Conservation (phyloP, 2,329 filamentous ascomycete genomes). For the Fusarium sp. region DNA sequence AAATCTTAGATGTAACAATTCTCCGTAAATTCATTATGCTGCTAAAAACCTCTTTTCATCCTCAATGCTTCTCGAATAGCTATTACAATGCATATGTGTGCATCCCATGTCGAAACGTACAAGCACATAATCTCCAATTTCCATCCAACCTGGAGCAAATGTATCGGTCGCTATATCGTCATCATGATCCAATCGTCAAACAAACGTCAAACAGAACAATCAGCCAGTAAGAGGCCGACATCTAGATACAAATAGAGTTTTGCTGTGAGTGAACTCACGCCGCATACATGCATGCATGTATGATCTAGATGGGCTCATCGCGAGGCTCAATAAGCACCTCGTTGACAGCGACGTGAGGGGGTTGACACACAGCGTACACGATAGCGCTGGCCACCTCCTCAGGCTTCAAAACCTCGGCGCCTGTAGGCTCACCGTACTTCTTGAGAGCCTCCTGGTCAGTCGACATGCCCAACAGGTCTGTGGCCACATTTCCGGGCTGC, state of each 20-base stretch:
- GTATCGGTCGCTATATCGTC: constrained; percentile 36
- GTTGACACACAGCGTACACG: constrained; percentile 79
- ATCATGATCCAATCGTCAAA: constrained; percentile 34
- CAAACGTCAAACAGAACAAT: constrained; percentile 16
- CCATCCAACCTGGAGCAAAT: constrained; percentile 31
- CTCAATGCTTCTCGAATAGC: constrained; percentile 3
- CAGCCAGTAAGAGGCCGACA: constrained; percentile 23
- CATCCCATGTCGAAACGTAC: constrained; percentile 38
- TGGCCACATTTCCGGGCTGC: constrained; percentile 81
- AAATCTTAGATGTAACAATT: constrained; percentile 5
- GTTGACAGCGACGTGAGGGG: constrained; percentile 80
- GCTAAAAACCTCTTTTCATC: not conserved
- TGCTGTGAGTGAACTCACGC: constrained; percentile 5
- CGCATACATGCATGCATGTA: constrained; percentile 1
- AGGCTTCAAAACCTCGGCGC: constrained; percentile 78
- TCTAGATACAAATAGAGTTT: constrained; percentile 24
- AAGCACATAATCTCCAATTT: constrained; percentile 25
- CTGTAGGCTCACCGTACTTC: constrained; percentile 80
- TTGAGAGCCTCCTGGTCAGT: constrained; percentile 81
- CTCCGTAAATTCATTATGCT: constrained; percentile 14
- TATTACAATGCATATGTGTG: constrained; percentile 29
- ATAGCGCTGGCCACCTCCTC: constrained; percentile 79
- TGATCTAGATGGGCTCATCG: constrained; percentile 74
- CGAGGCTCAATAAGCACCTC: constrained; percentile 83
- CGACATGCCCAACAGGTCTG: constrained; percentile 78